A percentile compares a stretch with the other conserved stretches of the same genome.
These are phyloP conservation scores for Talaromyces sp. DNA, from an alignment of 2,329 filamentous ascomycete species.

Conservation along the genomic window DNA sequence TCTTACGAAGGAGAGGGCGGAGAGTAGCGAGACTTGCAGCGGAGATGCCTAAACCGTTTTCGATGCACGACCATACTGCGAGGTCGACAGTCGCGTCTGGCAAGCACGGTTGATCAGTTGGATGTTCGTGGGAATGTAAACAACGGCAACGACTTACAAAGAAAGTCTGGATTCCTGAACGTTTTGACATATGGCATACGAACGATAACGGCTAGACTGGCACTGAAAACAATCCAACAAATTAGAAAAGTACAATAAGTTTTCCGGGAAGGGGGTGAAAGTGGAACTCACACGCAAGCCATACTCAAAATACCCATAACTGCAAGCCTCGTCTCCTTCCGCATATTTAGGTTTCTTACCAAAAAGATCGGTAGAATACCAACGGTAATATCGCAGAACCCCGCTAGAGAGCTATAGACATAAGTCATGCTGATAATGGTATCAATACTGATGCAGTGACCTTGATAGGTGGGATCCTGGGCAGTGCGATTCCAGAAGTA, in stretches of 20 bases:
- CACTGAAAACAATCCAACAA: slow-evolving; percentile 22
- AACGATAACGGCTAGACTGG: slow-evolving; percentile 36
- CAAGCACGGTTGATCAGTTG: neutral
- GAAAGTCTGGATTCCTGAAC: slow-evolving; percentile 32
- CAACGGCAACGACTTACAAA: slow-evolving; percentile 28
- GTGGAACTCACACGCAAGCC: slow-evolving; percentile 51
- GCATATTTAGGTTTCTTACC: slow-evolving; percentile 56
- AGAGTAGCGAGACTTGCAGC: slow-evolving; percentile 50
- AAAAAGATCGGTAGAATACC: slow-evolving; percentile 54
- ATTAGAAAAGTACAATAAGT: slow-evolving; percentile 19
- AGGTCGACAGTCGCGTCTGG: slow-evolving; percentile 30
- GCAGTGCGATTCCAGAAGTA: slow-evolving; percentile 48
- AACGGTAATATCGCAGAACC: slow-evolving; percentile 51
- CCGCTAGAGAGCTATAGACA: slow-evolving; percentile 47
- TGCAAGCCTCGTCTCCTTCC: slow-evolving; percentile 48
- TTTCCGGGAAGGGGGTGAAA: too few relatives aligned
- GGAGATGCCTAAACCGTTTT: slow-evolving; percentile 40
- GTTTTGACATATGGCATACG: slow-evolving; percentile 35
- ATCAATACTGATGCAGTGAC: slow-evolving; percentile 41
- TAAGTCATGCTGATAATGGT: slow-evolving; percentile 47
- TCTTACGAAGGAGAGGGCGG: slow-evolving; percentile 37
- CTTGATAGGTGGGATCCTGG: slow-evolving; percentile 24
- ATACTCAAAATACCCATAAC: slow-evolving; percentile 54
- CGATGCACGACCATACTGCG: slow-evolving; percentile 42
- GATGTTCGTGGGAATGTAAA: neutral